Base-by-base conservation (phyloP, 2,329 filamentous ascomycete species). In the Arthrobotrys entomopaga region DNA sequence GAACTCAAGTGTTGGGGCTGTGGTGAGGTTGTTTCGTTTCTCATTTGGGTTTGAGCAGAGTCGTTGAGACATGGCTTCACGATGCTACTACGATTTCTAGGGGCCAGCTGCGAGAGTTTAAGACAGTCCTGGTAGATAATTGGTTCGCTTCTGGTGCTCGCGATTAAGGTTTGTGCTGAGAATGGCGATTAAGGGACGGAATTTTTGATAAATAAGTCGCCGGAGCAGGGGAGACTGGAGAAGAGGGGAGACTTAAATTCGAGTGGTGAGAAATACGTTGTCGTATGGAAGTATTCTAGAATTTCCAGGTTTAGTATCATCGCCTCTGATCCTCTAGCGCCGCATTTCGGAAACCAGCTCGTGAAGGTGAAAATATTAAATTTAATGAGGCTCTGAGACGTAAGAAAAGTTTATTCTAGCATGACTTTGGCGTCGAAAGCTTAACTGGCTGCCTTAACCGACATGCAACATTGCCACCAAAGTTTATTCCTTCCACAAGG, bases 401-500 rank as follows among this genome's bases (percentile, higher is more conserved):
- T 24, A 29, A 16, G 29, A 52, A 72, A 66, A 73, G 38, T 66
- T 24, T 66, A 73, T 56, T 46, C 16, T 15, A 57, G 52, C 10
- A 56, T 63, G 54, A 63, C 69, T 61, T 72, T 66, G 26, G 7
- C 15, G 8, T 19, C n/a, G 10, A 63, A 63, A 73, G 50, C 58
- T 66, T 63, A 61, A 46, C 38, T 3, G 6, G n/a, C 48, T 58
- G 15, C 61, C 61, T 10, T 20, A 57, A 20, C 50, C 57, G 29
- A 46, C 57, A 73, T 73, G 61, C 65, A 73, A 73, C 69, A 52
- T 29, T 65, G 56, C 56, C 61, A 57, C 69, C 3, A 66, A 57
- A 66, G 40, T 63, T 58, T 64, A 66, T 57, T 20, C 24, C 22
- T 19, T 59, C 15, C 40, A 7, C 11, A 34, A 34, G 29, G 29